Percentiles rank a stretch among this genome's conserved stretches.
Conservation (phyloP, 768 basidiomycete genomes). For the Crepidotus variabilis region DNA sequence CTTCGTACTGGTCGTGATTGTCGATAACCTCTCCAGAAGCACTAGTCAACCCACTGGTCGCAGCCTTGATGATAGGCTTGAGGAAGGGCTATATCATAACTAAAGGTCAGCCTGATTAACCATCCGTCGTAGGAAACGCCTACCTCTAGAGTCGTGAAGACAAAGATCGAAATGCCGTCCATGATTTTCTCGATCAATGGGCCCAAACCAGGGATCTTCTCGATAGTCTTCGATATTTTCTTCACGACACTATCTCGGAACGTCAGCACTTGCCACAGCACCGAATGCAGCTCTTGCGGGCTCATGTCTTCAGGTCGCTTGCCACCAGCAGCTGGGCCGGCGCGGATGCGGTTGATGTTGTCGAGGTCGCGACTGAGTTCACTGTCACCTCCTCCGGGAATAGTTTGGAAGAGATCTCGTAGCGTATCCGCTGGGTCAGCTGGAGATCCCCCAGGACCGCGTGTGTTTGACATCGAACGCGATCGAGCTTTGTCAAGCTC, state of each 20-base stretch:
- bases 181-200: constrained; percentile 74
- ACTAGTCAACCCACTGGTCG: constrained; percentile 55
- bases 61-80: constrained; percentile 71
- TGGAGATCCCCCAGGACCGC: constrained; percentile 29
- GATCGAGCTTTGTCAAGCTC: constrained; percentile 71
- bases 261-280: constrained; percentile 80
- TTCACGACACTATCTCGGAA: constrained; percentile 84
- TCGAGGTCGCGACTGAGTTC: constrained; percentile 77
- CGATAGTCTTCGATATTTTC: constrained; percentile 74
- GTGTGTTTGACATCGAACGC: constrained; percentile 30
- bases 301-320: constrained; percentile 78
- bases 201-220: constrained; percentile 81
- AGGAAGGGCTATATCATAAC: constrained; percentile 56
- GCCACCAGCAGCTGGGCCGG: constrained; percentile 54
- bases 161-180: constrained; percentile 75
- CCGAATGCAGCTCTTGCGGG: constrained; percentile 82
- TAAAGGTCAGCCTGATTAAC: not conserved
- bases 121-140: not conserved
- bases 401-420: constrained; percentile 53
- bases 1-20: constrained; percentile 79
- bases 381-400: constrained; percentile 58
- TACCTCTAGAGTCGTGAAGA: constrained; percentile 82
- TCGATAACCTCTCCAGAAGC: constrained; percentile 78
- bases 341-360: constrained; percentile 63
- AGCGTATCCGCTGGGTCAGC: constrained; percentile 44